A percentile compares a stretch with the other conserved stretches of the same genome.
These are phyloP conservation scores for Melampsora medusae DNA, from an alignment of 1,284 basidiomycete species.

Conservation along the genomic window DNA sequence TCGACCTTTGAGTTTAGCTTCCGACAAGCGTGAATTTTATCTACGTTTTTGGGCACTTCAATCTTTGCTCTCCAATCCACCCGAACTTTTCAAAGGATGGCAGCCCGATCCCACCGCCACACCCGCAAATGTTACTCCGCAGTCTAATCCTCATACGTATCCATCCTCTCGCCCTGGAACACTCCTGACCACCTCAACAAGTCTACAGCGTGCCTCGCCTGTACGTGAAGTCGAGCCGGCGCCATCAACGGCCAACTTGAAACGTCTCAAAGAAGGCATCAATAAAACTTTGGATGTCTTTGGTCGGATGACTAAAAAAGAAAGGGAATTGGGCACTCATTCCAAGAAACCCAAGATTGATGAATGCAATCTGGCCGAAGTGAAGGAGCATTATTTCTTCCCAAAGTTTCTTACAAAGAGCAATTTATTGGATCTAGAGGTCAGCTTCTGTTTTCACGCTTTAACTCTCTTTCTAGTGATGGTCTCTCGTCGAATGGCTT, in stretches of 20 bases:
- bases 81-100: constrained; percentile 47
- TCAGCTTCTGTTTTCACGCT: constrained; percentile 50
- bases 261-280: constrained; percentile 67
- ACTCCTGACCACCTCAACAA: constrained; percentile 33
- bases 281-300: constrained; percentile 71
- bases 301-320: constrained; percentile 76
- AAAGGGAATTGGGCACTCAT: constrained; percentile 56
- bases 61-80: constrained; percentile 50
- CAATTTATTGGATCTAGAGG: constrained; percentile 80
- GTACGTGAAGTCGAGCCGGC: constrained; percentile 52
- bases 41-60: constrained; percentile 80
- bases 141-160: background rate
- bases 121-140: constrained; percentile 30
- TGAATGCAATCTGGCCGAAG: constrained; percentile 52
- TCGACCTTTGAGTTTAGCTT: background rate
- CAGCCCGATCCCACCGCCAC: constrained; percentile 38
- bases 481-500: no score
- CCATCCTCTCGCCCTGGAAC: constrained; percentile 27
- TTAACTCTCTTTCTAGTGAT: background rate
- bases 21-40: constrained; percentile 66
- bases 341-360: constrained; percentile 71
- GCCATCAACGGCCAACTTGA: constrained; percentile 52
- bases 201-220: constrained; percentile 63
- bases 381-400: constrained; percentile 73
- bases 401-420: constrained; percentile 85